Conservation (phyloP, 2,329 filamentous ascomycete genomes). For the Colletotrichum spinosum region DNA sequence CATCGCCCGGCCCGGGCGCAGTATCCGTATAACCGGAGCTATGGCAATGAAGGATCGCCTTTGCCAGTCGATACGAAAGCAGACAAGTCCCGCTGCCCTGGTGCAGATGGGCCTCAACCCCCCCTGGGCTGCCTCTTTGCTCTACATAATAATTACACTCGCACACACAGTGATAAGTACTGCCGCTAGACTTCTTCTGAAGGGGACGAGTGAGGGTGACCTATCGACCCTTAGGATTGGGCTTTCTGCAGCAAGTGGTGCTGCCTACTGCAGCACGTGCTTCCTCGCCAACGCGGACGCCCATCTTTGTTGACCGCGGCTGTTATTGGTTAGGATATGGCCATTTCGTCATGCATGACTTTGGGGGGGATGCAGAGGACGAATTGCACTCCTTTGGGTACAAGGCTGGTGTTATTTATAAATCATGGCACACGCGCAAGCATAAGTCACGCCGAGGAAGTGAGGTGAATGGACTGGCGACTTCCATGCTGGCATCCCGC, state of each 20-base stretch:
- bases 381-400: conserved; percentile 16
- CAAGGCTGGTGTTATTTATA: no score
- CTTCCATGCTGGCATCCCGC: conserved; percentile 1
- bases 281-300: background rate
- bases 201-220: background rate
- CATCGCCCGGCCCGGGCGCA: conserved; percentile 32
- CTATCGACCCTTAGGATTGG: conserved; percentile 17
- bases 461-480: background rate
- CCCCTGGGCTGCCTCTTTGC: background rate
- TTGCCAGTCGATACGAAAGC: conserved; percentile 32
- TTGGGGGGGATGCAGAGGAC: conserved; percentile 8
- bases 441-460: conserved; percentile 8
- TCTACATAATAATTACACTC: background rate
- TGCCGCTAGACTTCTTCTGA: background rate
- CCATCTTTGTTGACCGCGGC: conserved; percentile 4
- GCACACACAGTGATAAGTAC: background rate
- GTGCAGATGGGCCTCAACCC: conserved; percentile 2
- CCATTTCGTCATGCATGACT: conserved; percentile 17
- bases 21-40: conserved; percentile 8
- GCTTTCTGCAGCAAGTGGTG: conserved; percentile 1
- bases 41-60: conserved; percentile 13
- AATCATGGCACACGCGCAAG: no score
- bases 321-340: conserved; percentile 24
- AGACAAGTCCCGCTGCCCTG: background rate
- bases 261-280: conserved; percentile 25